Evolutionary conservation across 2,329 filamentous ascomycete genomes (phyloP).

Genomic region (Geosmithia flava): DNA sequence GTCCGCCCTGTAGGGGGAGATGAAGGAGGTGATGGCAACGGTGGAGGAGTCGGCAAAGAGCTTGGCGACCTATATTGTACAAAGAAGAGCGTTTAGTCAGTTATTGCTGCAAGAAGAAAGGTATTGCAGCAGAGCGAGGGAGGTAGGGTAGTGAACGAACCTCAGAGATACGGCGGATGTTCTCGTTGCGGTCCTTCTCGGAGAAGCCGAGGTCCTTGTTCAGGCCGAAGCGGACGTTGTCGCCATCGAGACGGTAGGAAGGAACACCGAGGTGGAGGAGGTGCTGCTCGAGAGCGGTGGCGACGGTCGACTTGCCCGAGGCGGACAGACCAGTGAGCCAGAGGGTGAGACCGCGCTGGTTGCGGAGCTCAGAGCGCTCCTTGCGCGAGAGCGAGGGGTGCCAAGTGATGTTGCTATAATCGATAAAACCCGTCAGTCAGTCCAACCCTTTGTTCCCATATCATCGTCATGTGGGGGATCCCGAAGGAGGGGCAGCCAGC

Average conservation of each 20-base stretch:
- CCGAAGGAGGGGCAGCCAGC: background rate
- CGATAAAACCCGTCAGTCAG: slow-evolving; percentile 1
- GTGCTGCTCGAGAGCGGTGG: slow-evolving; percentile 92
- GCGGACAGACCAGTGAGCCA: slow-evolving; percentile 97
- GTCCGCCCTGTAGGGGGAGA: slow-evolving; percentile 86
- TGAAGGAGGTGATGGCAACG: slow-evolving; percentile 90
- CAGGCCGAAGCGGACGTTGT: slow-evolving; percentile 95
- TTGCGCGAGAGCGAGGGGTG: slow-evolving; percentile 67
- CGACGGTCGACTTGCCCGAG: slow-evolving; percentile 94
- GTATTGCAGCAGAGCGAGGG: background rate
- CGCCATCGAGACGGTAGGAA: slow-evolving; percentile 90
- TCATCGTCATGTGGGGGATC: slow-evolving; percentile 4
- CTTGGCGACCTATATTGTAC: slow-evolving; percentile 58
- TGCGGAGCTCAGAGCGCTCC: slow-evolving; percentile 63
- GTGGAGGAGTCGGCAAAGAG: slow-evolving; percentile 86
- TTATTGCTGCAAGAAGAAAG: background rate
- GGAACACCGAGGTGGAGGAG: slow-evolving; percentile 73
- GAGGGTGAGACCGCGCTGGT: slow-evolving; percentile 85
- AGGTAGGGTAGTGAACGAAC: slow-evolving; percentile 15
- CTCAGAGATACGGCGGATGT: slow-evolving; percentile 93
- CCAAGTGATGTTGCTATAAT: slow-evolving; percentile 75
- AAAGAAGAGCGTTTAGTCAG: background rate
- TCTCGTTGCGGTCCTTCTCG: slow-evolving; percentile 89
- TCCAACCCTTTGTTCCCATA: background rate
- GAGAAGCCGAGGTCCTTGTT: slow-evolving; percentile 97